Conservation (phyloP, 371 early-diverging fungal species). For the Apophysomyces ossiformis region DNA sequence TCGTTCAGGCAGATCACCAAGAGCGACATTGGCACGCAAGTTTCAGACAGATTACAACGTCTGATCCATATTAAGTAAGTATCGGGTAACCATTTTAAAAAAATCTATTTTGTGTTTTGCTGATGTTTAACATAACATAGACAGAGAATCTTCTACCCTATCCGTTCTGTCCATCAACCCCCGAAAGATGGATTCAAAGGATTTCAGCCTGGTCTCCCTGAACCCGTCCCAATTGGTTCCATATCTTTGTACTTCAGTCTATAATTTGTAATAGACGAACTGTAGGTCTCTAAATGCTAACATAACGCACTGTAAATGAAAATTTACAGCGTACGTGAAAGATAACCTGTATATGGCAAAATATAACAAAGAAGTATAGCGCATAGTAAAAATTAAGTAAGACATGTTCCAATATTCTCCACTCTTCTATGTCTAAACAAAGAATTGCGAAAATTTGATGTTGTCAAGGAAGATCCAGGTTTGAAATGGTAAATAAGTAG, state of each 20-base stretch:
- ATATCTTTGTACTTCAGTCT: background rate
- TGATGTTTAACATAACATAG: background rate
- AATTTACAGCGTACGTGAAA: too few species aligned
- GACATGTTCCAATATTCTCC: too few species aligned
- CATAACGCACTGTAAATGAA: too few species aligned
- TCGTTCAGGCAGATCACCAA: background rate
- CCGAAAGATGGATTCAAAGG: constrained; percentile 2
- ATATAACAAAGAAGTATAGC: too few species aligned
- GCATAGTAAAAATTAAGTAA: too few species aligned
- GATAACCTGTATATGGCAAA: too few species aligned
- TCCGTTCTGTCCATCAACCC: constrained; percentile 2
- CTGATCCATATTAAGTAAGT: background rate
- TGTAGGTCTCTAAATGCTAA: too few species aligned
- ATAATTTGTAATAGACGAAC: background rate
- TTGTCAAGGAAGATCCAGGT: too few species aligned
- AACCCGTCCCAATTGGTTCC: background rate
- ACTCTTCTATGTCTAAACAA: too few species aligned
- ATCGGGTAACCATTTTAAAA: too few species aligned
- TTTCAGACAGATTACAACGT: background rate
- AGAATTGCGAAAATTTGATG: too few species aligned
- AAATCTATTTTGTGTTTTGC: background rate
- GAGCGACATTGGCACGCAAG: background rate
- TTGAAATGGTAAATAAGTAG: too few species aligned
- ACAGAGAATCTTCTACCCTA: background rate
- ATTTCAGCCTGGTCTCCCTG: background rate